Evolutionary conservation across 1,284 basidiomycete species (phyloP).

Genomic region (Ganoderma lingzhi): DNA sequence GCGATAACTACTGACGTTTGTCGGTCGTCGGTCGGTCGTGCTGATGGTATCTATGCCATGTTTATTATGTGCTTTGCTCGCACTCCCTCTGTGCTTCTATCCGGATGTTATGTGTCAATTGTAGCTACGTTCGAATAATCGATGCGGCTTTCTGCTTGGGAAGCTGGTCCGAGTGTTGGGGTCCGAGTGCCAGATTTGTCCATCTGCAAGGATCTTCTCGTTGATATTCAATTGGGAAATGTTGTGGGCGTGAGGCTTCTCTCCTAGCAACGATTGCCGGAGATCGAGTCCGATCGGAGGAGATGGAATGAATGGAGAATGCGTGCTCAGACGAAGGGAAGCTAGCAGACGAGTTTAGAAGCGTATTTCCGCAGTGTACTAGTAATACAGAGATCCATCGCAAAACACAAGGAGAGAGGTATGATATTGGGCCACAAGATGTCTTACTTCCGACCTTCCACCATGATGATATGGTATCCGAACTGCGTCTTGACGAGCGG

Average conservation of each 20-base stretch:
- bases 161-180: background rate
- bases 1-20: background rate
- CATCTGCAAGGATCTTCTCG: background rate
- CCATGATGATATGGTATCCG: slow-evolving; percentile 92
- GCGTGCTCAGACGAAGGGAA: background rate
- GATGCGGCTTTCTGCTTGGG: background rate
- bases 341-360: background rate
- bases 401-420: background rate
- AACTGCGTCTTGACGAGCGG: slow-evolving; percentile 81
- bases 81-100: background rate
- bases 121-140: slow-evolving; percentile 18
- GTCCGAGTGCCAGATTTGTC: background rate
- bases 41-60: slow-evolving; percentile 5
- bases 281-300: background rate
- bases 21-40: background rate
- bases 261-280: background rate
- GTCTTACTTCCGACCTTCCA: slow-evolving; percentile 77
- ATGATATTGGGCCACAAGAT: background rate
- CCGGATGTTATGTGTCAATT: slow-evolving; percentile 8
- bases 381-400: background rate
- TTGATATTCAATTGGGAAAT: background rate
- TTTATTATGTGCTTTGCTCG: slow-evolving; percentile 20
- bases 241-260: background rate
- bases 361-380: background rate
- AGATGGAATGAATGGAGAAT: background rate